phyloP scores from a whole-genome alignment of 371 early-diverging fungal genomes.

The Neoconidiobolus thromboides region DNA sequence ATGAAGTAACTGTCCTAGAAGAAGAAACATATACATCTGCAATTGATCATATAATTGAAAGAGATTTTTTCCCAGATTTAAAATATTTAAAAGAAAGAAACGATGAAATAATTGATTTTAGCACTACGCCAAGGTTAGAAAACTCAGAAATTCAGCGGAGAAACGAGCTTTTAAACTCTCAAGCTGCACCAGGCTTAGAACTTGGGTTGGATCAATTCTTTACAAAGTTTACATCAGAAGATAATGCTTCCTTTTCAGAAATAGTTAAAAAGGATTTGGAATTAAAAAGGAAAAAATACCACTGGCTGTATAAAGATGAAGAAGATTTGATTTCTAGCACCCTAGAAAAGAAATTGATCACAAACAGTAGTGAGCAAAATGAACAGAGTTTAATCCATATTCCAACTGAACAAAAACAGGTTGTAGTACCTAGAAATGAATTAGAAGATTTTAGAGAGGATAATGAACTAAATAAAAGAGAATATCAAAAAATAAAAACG shows the following conservation, averaged over 20 bases:
- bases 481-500: slow-evolving; percentile 5
- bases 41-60: slow-evolving; percentile 54
- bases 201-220: slow-evolving; percentile 35
- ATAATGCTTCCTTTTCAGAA: slow-evolving; percentile 56
- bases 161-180: background rate
- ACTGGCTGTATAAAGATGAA: slow-evolving; percentile 53
- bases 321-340: slow-evolving; percentile 9
- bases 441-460: background rate
- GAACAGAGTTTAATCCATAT: background rate
- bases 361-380: background rate
- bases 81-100: slow-evolving; percentile 21
- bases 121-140: background rate
- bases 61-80: slow-evolving; percentile 71
- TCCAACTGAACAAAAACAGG: slow-evolving; percentile 11
- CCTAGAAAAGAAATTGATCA: background rate
- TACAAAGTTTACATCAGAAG: slow-evolving; percentile 51
- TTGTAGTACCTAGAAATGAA: slow-evolving; percentile 1
- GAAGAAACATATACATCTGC: slow-evolving; percentile 63
- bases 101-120: background rate
- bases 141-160: background rate
- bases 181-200: background rate
- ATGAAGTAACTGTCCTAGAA: slow-evolving; percentile 17
- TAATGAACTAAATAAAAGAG: background rate
- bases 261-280: slow-evolving; percentile 40
- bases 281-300: slow-evolving; percentile 30